Evolutionary conservation across 805 yeast genomes (phyloP), one percentile per base, ranked within the genome.

Genomic region (Nakazawaea peltata): DNA sequence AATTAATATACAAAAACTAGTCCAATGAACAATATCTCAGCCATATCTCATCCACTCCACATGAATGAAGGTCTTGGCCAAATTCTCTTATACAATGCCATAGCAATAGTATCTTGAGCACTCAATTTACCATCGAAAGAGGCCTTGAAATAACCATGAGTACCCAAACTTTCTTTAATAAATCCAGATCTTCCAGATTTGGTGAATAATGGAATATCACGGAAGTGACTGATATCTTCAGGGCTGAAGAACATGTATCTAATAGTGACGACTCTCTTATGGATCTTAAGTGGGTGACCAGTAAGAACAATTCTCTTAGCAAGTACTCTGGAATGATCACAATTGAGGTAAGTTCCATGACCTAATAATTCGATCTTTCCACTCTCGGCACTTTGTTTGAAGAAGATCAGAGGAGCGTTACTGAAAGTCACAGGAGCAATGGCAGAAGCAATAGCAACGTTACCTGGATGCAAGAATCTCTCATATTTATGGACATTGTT

Each of bases 71-170:
- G 46, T 36, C 59, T 71, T 26, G 98, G 97, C 97, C 97, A 92
- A 42, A 81, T 81, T 51, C 98, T 77, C 63, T 85, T 90, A 65
- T 83, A 92, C 47, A 92, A 61, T 21, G 95, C 77, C 97, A 92
- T 86, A 16, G 86, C 97, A 32, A 92, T 77, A 11, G 84, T 78
- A 59, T 92, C 99, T 61, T 88, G 97, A 0, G 96, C 81, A 34
- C 82, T 77, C 49, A 94, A 65, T 50, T 81, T 84, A 40, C 88
- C 90, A 54, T 92, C 97, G 50, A 92, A 92, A 7, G 83, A 81
- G 17, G 97, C 95, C 63, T 92, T 92, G 74, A 81, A 88, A 65
- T 90, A 86, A 44, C 99, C 99, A 56, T 92, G 98, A 2, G 98
- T 92, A 62, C 99, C 99, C 65, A 92, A 69, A 53, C 88, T 75